Conservation (phyloP, 805 yeast species). For the Monosporozyma siamensis region DNA sequence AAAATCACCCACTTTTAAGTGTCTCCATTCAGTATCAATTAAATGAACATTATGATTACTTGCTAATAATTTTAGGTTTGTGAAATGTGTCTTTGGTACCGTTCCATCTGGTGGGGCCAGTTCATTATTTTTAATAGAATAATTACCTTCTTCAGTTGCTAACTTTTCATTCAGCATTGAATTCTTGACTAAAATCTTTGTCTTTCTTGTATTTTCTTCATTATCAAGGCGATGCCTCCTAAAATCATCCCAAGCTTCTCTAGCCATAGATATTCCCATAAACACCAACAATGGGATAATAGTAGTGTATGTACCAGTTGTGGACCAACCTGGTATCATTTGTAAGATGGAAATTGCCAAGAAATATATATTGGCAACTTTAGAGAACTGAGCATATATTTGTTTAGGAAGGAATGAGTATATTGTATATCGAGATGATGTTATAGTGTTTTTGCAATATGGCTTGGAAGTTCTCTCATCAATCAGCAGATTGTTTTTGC, state of each 20-base stretch:
- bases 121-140: no score
- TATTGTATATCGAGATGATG: slow-evolving; percentile 78
- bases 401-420: slow-evolving; percentile 83
- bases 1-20: slow-evolving; percentile 81
- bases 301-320: slow-evolving; percentile 93
- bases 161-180: background rate
- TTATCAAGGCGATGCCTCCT: slow-evolving; percentile 77
- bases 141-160: background rate
- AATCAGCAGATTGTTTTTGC: slow-evolving; percentile 30
- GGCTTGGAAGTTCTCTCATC: slow-evolving; percentile 61
- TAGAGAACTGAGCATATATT: slow-evolving; percentile 82
- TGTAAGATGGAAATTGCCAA: slow-evolving; percentile 85
- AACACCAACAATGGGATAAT: slow-evolving; percentile 81
- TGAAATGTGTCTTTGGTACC: slow-evolving; percentile 13
- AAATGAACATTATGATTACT: slow-evolving; percentile 18
- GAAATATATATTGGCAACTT: slow-evolving; percentile 85
- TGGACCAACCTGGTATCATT: slow-evolving; percentile 94
- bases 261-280: slow-evolving; percentile 76
- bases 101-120: background rate
- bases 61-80: slow-evolving; percentile 14
- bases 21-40: slow-evolving; percentile 49
- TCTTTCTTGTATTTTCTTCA: slow-evolving; percentile 61
- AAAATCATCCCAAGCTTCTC: slow-evolving; percentile 93
- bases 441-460: slow-evolving; percentile 58
- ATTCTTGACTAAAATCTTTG: slow-evolving; percentile 31